Evolutionary conservation across 164 flowering plant genomes (phyloP).

Genomic region (Santalum album): DNA sequence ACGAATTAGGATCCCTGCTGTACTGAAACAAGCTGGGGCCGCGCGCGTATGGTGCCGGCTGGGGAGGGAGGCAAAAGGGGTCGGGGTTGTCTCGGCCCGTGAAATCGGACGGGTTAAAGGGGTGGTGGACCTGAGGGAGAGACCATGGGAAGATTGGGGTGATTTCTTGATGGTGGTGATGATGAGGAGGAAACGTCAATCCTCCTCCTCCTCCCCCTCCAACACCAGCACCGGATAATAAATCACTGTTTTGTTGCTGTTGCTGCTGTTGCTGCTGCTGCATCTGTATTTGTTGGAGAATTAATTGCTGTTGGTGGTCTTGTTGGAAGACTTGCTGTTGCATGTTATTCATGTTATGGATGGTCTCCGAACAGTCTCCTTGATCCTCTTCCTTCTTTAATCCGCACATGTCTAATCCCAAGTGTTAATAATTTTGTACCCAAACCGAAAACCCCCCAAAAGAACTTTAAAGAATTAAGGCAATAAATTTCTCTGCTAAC

Average conservation of each 20-base stretch:
- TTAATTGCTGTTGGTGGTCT: constrained; percentile 35
- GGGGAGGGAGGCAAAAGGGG: too few species aligned
- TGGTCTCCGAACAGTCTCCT: constrained; percentile 34
- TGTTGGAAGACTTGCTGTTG: constrained; percentile 6
- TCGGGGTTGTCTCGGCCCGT: too few species aligned
- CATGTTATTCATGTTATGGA: constrained; percentile 15
- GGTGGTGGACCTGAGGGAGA: constrained; percentile 39
- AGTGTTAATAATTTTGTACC: too few species aligned
- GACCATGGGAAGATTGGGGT: constrained; percentile 55
- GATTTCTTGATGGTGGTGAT: constrained; percentile 3
- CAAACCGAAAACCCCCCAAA: too few species aligned
- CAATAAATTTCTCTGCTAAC: neutral
- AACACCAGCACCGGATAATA: constrained; percentile 3
- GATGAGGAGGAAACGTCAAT: constrained; percentile 17
- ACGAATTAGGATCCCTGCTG: neutral
- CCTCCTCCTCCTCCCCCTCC: constrained; percentile 21
- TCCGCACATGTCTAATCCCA: constrained; percentile 17
- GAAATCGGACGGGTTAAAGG: constrained; percentile 36
- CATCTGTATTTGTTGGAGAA: constrained; percentile 24
- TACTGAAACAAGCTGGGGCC: too few species aligned
- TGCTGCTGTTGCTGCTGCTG: constrained; percentile 16
- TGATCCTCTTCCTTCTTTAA: constrained; percentile 31
- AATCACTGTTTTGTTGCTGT: constrained; percentile 11
- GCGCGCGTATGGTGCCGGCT: too few species aligned
- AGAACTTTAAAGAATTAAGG: too few species aligned